phyloP scores from a whole-genome alignment of 352 stramenopile species.

The Globisporangium barbulae region DNA sequence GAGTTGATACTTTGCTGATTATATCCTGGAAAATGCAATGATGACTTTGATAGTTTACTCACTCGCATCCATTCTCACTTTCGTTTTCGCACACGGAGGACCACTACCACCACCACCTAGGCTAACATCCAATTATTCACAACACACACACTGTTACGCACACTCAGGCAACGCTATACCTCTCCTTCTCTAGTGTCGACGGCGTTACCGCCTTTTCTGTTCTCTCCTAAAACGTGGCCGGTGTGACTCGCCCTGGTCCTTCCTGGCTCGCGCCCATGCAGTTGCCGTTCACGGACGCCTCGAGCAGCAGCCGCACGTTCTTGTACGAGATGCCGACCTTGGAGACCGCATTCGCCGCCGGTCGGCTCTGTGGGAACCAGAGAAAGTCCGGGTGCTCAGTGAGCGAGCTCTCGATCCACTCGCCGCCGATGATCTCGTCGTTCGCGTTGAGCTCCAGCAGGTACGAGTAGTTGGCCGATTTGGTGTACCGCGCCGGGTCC shows the following conservation, averaged over 20 bases:
- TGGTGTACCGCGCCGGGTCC: constrained; percentile 5
- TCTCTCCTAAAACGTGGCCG: not conserved
- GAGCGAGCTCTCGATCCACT: constrained; percentile 13
- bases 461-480: constrained; percentile 6
- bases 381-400: constrained; percentile 12
- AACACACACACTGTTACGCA: not conserved
- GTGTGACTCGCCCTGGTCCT: not conserved
- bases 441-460: constrained; percentile 13
- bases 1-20: not conserved
- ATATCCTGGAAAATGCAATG: not conserved
- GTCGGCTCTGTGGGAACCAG: constrained; percentile 5
- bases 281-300: constrained; percentile 8
- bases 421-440: constrained; percentile 12
- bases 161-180: not conserved
- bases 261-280: constrained; percentile 11
- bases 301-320: constrained; percentile 3
- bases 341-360: not conserved
- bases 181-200: not conserved
- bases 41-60: not conserved
- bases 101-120: not conserved
- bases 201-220: no score
- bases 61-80: not conserved
- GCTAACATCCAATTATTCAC: not conserved
- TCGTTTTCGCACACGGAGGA: not conserved
- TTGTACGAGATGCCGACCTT: constrained; percentile 12